Evolutionary conservation across 2,329 filamentous ascomycete species (phyloP).

Genomic region (Ophiocordyceps unilateralis): DNA sequence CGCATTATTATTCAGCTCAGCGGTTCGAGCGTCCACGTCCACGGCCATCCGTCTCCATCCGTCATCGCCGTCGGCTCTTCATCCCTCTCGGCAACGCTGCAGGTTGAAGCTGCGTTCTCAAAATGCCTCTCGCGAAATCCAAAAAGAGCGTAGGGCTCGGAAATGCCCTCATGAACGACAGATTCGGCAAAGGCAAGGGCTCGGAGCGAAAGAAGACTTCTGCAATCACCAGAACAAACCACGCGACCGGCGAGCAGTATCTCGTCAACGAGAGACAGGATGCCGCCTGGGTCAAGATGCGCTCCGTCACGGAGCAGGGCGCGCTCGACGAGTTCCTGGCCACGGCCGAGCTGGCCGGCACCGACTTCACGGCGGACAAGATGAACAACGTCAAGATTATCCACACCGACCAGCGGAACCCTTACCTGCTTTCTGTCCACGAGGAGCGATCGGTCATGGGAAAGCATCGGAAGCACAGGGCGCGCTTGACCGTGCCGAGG

Average conservation of each 20-base stretch:
- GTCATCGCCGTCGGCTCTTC: background rate
- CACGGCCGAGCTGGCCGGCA: slow-evolving; percentile 92
- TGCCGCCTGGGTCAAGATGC: slow-evolving; percentile 97
- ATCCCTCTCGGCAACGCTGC: background rate
- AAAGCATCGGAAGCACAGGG: slow-evolving; percentile 71
- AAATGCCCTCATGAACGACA: slow-evolving; percentile 96
- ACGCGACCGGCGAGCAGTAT: slow-evolving; percentile 74
- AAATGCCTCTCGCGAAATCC: slow-evolving; percentile 60
- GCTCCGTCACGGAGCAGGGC: slow-evolving; percentile 91
- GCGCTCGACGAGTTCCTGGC: slow-evolving; percentile 92
- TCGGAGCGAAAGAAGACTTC: slow-evolving; percentile 56
- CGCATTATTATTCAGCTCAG: slow-evolving; percentile 19
- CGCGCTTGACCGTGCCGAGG: slow-evolving; percentile 70
- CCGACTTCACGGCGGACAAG: slow-evolving; percentile 97
- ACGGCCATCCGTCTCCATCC: slow-evolving; percentile 6
- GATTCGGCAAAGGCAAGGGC: slow-evolving; percentile 87
- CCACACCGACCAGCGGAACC: slow-evolving; percentile 89
- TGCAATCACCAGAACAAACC: slow-evolving; percentile 49
- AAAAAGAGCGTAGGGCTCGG: slow-evolving; percentile 91
- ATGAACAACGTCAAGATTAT: slow-evolving; percentile 99
- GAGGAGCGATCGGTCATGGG: slow-evolving; percentile 65
- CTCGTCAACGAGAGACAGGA: slow-evolving; percentile 82
- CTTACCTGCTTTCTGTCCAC: slow-evolving; percentile 68
- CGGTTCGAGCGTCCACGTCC: background rate
- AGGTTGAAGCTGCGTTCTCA: slow-evolving; percentile 1